Base-by-base conservation (phyloP, 1,284 basidiomycete genomes). In the Coriolopsis trogii region DNA sequence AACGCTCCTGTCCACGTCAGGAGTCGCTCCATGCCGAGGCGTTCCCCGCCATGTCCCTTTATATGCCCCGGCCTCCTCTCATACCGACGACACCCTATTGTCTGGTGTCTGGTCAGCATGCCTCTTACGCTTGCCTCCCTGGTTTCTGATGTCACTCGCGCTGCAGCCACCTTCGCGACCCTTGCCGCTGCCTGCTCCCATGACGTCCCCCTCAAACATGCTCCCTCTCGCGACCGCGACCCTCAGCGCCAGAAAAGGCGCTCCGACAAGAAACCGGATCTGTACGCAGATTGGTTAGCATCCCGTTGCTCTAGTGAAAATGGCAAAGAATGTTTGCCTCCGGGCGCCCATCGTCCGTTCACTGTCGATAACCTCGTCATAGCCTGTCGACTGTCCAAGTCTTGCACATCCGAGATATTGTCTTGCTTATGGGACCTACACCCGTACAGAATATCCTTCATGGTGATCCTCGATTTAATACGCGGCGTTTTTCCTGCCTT, bases 401-500 rank as follows among this genome's bases (percentile, higher is more conserved):
- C 73, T 13, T 86, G 81, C 62, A 74, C 79, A 26, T 70, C 77
- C 18, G 78, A 85, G 52, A 72, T 91, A 62, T 67, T 85, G 54
- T 69, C 67, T 23, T 71, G 78, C n/a, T 67, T 91, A 16, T 88
- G 84, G 77, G 71, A 73, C 39, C 68, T 85, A 26, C 86, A 91
- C 61, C 88, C 88, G 39, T 63, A 81, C 47, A 80, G 87, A 52
- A 82, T 85, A 20, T 72, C 78, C 21, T 69, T 86, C 46, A 84
- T 91, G 79, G 69, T 90, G 62, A 53, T 76, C 48, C 71, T 89
- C 58, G 87, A 90, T 66, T 70, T 91, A 45, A 62, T 85, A 54
- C 80, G 87, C 57, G 89, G 87, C 53, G 69, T 86, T 53, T 82
- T 90, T 63, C 89, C 89, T 34, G 89, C 88, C 10, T 87, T 87